Base-by-base conservation (phyloP, 2,329 filamentous ascomycete species). In the Macroventuria anomochaeta region DNA sequence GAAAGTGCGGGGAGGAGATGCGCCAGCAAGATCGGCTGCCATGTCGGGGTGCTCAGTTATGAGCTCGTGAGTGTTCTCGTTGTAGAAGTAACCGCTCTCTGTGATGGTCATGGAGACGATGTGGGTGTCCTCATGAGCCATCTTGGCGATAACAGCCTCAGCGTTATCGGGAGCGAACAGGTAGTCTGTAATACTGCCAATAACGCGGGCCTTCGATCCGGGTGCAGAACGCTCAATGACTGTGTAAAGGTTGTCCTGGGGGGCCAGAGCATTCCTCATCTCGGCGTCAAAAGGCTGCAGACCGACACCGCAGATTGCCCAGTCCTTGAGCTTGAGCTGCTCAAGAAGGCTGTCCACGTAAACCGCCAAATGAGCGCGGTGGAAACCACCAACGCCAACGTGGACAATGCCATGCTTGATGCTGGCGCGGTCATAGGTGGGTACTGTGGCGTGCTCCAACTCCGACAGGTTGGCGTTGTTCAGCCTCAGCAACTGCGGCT, bases 21-120 rank as follows among this genome's bases (percentile, higher is more conserved):
- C 52, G 47, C 64, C 64, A 28, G 59, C 57, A 26, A 69, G 47
- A 38, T 69, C 65, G 15, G 54, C 55, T n/a, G 55, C 64, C 28
- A 69, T 65, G 31, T 69, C 63, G 5, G 65, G 64, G 50, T 69
- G 58, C n/a, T 65, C 62, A 13, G 57, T 52, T 31, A 61, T 55
- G 21, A 69, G 60, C 56, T 69, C 53, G 42, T 67, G 65, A 29
- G 65, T 67, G 55, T 67, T 69, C 58, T 69, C 65, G 54, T 69
- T 69, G 56, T 64, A 59, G 47, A 64, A 69, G 54, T 69, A 69
- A 7, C 65, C 65, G 47, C 64, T 67, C 58, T 69, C 65, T 4
- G 65, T 69, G 21, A 69, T 62, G 20, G 65, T 69, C 65, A 69
- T 57, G 21, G 65, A 69, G 31, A 69, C 65, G 23, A 69, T 69